These are phyloP conservation scores for Cladosporium sp. DNA, from an alignment of 2,329 filamentous ascomycete genomes.

Conservation along the genomic window DNA sequence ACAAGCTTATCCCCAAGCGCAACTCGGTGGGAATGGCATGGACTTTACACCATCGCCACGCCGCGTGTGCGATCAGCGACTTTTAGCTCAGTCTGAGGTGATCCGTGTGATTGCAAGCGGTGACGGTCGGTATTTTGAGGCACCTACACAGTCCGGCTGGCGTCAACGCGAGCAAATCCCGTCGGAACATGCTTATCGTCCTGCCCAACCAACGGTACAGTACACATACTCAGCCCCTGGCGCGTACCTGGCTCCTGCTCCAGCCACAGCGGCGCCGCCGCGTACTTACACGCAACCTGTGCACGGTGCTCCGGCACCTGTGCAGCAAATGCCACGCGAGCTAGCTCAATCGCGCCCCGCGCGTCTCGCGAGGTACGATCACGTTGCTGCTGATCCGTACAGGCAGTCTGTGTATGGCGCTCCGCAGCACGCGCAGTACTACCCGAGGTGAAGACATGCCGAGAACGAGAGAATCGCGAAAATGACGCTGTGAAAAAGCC, in stretches of 20 bases:
- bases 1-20: neutral
- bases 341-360: too few relatives aligned
- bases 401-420: neutral
- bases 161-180: neutral
- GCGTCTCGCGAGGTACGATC: neutral
- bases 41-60: slow-evolving; percentile 17
- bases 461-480: neutral
- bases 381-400: neutral
- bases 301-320: slow-evolving; percentile 37
- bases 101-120: neutral
- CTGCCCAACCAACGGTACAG: slow-evolving; percentile 7
- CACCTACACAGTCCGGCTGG: neutral
- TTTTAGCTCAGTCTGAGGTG: neutral
- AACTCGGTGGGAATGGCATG: neutral
- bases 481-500: too few relatives aligned
- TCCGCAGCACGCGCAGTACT: neutral
- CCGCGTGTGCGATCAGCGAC: neutral
- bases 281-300: slow-evolving; percentile 24
- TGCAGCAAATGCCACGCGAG: slow-evolving; percentile 30
- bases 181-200: neutral
- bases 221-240: slow-evolving; percentile 8
- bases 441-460: slow-evolving; percentile 1
- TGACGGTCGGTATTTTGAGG: slow-evolving; percentile 4
- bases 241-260: neutral
- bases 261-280: slow-evolving; percentile 20